Percentiles rank a stretch among this genome's conserved stretches.
These are phyloP conservation scores for Mortierella claussenii DNA, from an alignment of 192 early-diverging fungal species.

Conservation along the genomic window DNA sequence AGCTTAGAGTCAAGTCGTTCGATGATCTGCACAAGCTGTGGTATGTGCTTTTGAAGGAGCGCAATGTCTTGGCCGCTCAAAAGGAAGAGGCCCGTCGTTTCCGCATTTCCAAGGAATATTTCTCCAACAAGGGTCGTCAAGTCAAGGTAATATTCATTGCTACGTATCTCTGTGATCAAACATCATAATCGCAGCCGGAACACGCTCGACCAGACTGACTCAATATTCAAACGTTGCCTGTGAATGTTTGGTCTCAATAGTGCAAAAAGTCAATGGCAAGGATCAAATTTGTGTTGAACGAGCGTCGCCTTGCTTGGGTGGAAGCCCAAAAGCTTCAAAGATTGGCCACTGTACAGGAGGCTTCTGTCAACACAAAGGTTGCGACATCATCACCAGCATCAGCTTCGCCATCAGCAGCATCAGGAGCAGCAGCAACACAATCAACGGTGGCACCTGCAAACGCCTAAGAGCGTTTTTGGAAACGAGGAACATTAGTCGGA, in stretches of 20 bases:
- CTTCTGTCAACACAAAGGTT: conserved; percentile 35
- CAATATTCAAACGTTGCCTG: too few relatives aligned
- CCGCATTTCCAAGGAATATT: conserved; percentile 62
- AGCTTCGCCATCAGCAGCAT: conserved; percentile 8
- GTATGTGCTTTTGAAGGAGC: conserved; percentile 89
- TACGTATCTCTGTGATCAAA: too few relatives aligned
- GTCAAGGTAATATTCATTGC: conserved; percentile 61
- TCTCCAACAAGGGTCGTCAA: conserved; percentile 70
- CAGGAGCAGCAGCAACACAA: conserved; percentile 11
- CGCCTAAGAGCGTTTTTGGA: too few relatives aligned
- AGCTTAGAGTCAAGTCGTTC: conserved; percentile 93
- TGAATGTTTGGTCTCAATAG: too few relatives aligned
- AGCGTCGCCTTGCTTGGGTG: conserved; percentile 75
- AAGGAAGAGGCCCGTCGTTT: conserved; percentile 72
- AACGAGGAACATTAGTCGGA: too few relatives aligned
- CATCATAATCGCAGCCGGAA: too few relatives aligned
- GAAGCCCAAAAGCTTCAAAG: conserved; percentile 58
- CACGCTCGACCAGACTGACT: too few relatives aligned
- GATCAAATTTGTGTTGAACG: conserved; percentile 82
- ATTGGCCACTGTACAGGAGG: conserved; percentile 19
- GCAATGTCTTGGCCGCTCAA: conserved; percentile 82
- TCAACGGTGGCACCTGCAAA: background rate
- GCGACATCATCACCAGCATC: conserved; percentile 9
- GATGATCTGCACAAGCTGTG: conserved; percentile 97
- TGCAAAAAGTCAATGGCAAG: conserved; percentile 87